Evolutionary conservation across 2,329 filamentous ascomycete species (phyloP), one percentile per base, ranked within the genome.

Genomic region (Phyllosticta citriasiana): DNA sequence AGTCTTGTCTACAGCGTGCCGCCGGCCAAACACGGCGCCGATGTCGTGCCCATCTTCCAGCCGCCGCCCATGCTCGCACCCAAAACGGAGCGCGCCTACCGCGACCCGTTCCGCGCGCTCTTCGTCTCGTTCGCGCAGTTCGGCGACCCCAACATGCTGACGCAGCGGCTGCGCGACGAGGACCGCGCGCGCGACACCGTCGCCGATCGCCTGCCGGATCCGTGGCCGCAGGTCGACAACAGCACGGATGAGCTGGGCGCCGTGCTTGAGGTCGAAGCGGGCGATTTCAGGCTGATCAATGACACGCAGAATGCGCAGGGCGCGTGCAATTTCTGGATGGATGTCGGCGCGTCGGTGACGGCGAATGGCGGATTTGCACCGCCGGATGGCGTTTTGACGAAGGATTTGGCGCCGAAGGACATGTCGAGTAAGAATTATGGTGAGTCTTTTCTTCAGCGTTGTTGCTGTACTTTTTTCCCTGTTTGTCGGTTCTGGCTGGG

Each of bases 151-250:
- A 60, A 60, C 22, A 19, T 27, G 0, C 35, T 56, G 26, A 60
- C 55, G 53, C 40, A n/a, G 40, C 40, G 40, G 40, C 40, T 47
- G 40, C 40, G 40, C 16, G 40, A 47, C 14, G 40, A 47, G 40
- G 40, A 47, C 16, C 16, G n/a, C 6, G 40, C 12, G 2, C 6
- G 14, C 2, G 40, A 47, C 12, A 47, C 40, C 3, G 6, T n/a
- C 14, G 40, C 40, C 4, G 40, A 16, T 5, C 33, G 25, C 9
- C 51, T 60, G 8, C 53, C 58, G 8, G 58, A 35, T 12, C 40
- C 14, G 12, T 60, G 58, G 58, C 53, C 35, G 40, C 26, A n/a
- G 24, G 58, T 60, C 7, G 58, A 56, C 19, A 53, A 60, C 10
- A 16, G 53, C 35, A 53, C 53, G 5, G 16, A 19, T 7, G 35